Conservation (phyloP, 202 grass and related monocot species). For the Setaria italica region DNA sequence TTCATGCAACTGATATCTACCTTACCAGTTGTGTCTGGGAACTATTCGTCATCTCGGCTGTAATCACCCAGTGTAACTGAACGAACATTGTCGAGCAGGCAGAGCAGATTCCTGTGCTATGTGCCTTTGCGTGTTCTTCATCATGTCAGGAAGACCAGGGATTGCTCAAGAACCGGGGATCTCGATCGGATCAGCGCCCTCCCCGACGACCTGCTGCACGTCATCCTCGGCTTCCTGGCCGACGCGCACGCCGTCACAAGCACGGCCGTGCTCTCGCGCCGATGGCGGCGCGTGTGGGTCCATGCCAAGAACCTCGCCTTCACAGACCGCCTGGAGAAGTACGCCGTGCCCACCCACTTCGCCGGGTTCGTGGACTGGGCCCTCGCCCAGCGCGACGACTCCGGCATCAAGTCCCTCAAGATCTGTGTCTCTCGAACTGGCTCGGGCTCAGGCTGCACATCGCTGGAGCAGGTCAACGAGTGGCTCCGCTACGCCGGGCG, state of each 20-base stretch:
- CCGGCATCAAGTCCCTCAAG: not conserved
- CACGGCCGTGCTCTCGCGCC: not conserved
- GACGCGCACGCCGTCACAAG: not conserved
- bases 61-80: too few relatives aligned
- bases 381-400: not conserved
- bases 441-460: too few relatives aligned
- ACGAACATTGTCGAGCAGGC: too few relatives aligned
- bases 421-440: not conserved
- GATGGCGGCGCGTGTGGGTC: not conserved
- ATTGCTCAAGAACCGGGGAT: too few relatives aligned
- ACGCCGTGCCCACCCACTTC: not conserved
- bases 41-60: too few relatives aligned
- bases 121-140: too few relatives aligned
- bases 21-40: too few relatives aligned
- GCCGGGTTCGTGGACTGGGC: not conserved
- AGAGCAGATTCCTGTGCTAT: too few relatives aligned
- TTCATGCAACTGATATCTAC: too few relatives aligned
- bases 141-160: too few relatives aligned
- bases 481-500: slow-evolving; percentile 6
- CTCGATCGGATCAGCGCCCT: not conserved
- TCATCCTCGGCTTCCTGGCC: not conserved
- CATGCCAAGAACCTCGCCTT: not conserved
- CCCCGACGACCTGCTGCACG: not conserved
- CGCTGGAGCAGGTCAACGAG: not conserved
- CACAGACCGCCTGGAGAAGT: too few relatives aligned